phyloP scores from a whole-genome alignment of 176 grass and related monocot genomes.

The Eleusine coracana region DNA sequence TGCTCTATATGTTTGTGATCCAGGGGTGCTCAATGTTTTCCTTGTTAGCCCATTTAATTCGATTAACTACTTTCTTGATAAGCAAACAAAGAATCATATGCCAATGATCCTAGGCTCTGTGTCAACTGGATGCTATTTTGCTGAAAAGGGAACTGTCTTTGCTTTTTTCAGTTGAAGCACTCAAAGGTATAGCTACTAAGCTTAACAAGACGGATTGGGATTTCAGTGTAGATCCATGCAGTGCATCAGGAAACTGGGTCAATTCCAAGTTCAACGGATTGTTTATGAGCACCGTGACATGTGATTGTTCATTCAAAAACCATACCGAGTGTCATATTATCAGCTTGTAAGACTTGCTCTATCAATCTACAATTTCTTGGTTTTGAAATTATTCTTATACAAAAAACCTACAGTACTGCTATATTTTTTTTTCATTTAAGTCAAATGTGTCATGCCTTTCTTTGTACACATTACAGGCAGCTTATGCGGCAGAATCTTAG shows the following conservation, averaged over 20 bases:
- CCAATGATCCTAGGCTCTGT: neutral
- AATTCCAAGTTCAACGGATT: conserved; percentile 20
- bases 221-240: conserved; percentile 74
- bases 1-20: conserved; percentile 5
- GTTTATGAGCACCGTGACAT: conserved; percentile 62
- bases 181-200: conserved; percentile 62
- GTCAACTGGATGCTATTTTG: neutral
- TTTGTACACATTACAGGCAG: conserved; percentile 52
- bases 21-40: neutral
- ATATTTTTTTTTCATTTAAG: conserved; percentile 1
- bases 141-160: conserved; percentile 30
- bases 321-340: conserved; percentile 60
- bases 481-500: conserved; percentile 68
- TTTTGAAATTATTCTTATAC: conserved; percentile 7
- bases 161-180: conserved; percentile 66
- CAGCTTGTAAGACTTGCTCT: conserved; percentile 59
- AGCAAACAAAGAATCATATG: neutral
- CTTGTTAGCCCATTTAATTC: neutral
- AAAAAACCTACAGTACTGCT: conserved; percentile 20
- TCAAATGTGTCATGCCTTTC: conserved; percentile 6
- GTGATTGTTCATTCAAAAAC: conserved; percentile 69
- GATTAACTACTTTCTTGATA: neutral
- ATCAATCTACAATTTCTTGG: conserved; percentile 24
- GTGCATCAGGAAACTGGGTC: conserved; percentile 48
- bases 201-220: conserved; percentile 75